Evolutionary conservation across 441 rosid genomes (phyloP), one percentile per base, ranked within the genome.

Genomic region (Brassica hybrid): DNA sequence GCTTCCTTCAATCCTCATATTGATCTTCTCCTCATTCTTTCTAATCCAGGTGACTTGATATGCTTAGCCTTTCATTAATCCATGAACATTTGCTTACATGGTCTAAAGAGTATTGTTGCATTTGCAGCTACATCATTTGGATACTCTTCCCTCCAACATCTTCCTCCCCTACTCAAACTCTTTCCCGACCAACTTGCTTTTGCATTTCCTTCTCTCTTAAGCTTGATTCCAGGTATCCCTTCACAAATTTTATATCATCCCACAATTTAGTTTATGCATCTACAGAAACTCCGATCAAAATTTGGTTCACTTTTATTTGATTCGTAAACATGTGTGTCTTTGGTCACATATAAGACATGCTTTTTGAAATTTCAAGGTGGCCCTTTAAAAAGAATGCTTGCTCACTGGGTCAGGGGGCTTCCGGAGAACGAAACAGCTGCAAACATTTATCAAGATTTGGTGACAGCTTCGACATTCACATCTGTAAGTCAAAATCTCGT

Each of bases 91-190:
- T 52, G 10, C 58, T 52, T 57, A 76, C 59, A 70, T 60, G 18
- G 16, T 21, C 12, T 67, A 3, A 41, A 68, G 61, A 73, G 21
- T 64, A 58, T 58, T 81, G 58, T 64, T 81, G 59, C 74, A 69
- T 75, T 67, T 80, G 80, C 92, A 96, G 97, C 91, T 69, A 91
- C 98, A 13, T 93, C 95, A 68, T 93, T 87, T 77, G 83, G 79
- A 70, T 81, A 78, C 75, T 93, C 97, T 13, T 86, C 59, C 27
- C 71, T 89, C 75, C 90, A 81, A 75, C 74, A 86, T 71, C 84
- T 89, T 30, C 34, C 84, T 70, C 83, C 93, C 71, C 16, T 95
- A 68, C 73, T 86, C 79, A 86, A 83, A 70, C 13, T 85, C 80
- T 81, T 84, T 67, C 93, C 94, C 4, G 81, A 87, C 73, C 91